These are phyloP conservation scores for Phytophthora megakarya DNA, from an alignment of 352 stramenopile species.

Conservation along the genomic window DNA sequence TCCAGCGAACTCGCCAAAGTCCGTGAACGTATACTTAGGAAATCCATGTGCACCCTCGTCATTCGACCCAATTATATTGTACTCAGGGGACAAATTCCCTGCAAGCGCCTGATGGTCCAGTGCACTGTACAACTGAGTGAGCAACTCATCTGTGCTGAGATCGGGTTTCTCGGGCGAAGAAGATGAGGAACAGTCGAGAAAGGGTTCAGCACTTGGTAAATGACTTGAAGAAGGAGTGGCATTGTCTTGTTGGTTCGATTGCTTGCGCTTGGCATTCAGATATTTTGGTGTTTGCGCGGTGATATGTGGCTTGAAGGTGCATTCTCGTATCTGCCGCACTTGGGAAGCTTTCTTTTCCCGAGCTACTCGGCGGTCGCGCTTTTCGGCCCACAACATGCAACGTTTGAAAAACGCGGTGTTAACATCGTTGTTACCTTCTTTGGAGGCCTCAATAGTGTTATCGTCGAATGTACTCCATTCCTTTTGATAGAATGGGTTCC, in stretches of 20 bases:
- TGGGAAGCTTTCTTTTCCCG: constrained; percentile 44
- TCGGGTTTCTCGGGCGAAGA: constrained; percentile 6
- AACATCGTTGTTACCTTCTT: constrained; percentile 5
- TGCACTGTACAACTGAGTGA: constrained; percentile 30
- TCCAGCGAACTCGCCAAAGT: constrained; percentile 32
- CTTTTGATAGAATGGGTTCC: constrained; percentile 57
- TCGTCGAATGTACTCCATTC: constrained; percentile 40
- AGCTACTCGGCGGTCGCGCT: constrained; percentile 41
- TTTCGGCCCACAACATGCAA: constrained; percentile 47
- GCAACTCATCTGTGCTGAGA: constrained; percentile 13
- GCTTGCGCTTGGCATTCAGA: background rate
- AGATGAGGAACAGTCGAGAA: constrained; percentile 12
- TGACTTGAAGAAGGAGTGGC: background rate
- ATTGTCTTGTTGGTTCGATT: constrained; percentile 26
- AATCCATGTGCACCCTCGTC: constrained; percentile 16
- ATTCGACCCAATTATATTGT: constrained; percentile 11
- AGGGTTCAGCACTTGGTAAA: background rate
- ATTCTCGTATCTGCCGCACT: constrained; percentile 50
- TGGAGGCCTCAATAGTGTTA: background rate
- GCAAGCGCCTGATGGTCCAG: constrained; percentile 42
- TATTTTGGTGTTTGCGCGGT: constrained; percentile 19
- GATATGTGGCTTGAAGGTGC: constrained; percentile 56
- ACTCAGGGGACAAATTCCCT: constrained; percentile 14
- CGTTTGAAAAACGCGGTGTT: constrained; percentile 52
- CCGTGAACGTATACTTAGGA: constrained; percentile 26